Percentiles rank a stretch among this genome's conserved stretches.
These are phyloP conservation scores for Aureobasidium zeae DNA, from an alignment of 2,329 filamentous ascomycete species.

Conservation along the genomic window DNA sequence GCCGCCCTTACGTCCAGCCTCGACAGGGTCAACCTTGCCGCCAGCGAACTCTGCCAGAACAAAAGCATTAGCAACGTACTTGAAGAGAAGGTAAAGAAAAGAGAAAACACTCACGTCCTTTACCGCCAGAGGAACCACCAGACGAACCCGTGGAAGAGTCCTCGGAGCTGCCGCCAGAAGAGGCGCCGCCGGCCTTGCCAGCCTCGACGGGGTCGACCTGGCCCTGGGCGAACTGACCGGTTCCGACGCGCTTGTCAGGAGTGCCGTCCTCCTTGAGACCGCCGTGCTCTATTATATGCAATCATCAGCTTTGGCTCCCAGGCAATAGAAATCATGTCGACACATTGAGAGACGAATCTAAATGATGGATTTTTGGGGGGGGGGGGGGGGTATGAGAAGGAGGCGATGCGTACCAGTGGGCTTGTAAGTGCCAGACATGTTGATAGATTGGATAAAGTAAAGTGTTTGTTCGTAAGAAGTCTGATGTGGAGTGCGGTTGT, in stretches of 20 bases:
- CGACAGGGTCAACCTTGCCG: conserved; percentile 34
- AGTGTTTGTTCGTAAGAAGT: conserved; percentile 14
- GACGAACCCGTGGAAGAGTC: not conserved
- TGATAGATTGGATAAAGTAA: conserved; percentile 17
- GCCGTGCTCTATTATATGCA: conserved; percentile 35
- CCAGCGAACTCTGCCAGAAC: conserved; percentile 32
- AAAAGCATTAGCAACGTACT: no score
- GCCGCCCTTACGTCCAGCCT: conserved; percentile 34
- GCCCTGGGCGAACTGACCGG: conserved; percentile 34
- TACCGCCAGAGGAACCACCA: conserved; percentile 14
- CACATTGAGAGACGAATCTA: no score
- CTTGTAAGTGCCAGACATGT: conserved; percentile 30
- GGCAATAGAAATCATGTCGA: no score
- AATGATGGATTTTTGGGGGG: no score
- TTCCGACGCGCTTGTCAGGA: conserved; percentile 34
- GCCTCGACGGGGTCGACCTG: conserved; percentile 35
- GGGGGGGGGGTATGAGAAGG: no score
- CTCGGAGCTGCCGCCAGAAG: conserved; percentile 16
- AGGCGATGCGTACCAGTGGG: conserved; percentile 24
- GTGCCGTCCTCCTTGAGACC: conserved; percentile 36
- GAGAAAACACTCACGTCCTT: conserved; percentile 18
- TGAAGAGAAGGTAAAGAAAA: no score
- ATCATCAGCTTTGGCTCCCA: no score
- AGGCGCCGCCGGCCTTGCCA: conserved; percentile 29
- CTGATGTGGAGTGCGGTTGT: conserved; percentile 12